phyloP scores from a whole-genome alignment of 2,329 filamentous ascomycete species.

The Orbilia brochopaga region DNA sequence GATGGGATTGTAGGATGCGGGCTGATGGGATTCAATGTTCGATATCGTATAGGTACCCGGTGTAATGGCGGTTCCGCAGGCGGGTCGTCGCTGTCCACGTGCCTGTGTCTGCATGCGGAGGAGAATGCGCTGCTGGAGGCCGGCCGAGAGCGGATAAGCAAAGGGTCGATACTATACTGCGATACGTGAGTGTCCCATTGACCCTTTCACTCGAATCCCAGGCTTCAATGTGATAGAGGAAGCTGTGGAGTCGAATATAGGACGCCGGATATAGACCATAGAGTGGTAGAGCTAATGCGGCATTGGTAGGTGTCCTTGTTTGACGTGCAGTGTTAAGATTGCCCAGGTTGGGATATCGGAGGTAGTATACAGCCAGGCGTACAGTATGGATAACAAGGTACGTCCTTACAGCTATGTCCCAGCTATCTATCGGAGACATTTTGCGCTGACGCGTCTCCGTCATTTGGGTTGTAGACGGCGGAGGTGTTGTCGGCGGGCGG shows the following conservation, averaged over 20 bases:
- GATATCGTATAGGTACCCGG: conserved; percentile 62
- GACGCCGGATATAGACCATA: too few species aligned
- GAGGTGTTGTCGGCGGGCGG: conserved; percentile 82
- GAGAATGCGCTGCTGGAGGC: conserved; percentile 96
- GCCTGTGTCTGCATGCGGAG: conserved; percentile 95
- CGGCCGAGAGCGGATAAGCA: conserved; percentile 83
- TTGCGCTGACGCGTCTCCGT: too few species aligned
- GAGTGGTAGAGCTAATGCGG: conserved; percentile 16
- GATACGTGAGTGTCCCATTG: conserved; percentile 67
- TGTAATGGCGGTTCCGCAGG: conserved; percentile 78
- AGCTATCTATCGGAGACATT: conserved; percentile 42
- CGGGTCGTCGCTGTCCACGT: conserved; percentile 80
- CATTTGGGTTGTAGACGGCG: conserved; percentile 65
- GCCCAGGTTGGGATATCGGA: conserved; percentile 94
- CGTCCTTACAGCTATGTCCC: conserved; percentile 44
- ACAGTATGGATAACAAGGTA: conserved; percentile 86
- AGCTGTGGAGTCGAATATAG: too few species aligned
- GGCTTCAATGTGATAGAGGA: too few species aligned
- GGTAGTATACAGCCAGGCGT: conserved; percentile 91
- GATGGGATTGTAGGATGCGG: too few species aligned
- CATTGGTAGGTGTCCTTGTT: conserved; percentile 77
- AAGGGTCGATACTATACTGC: conserved; percentile 84
- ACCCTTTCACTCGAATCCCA: too few species aligned
- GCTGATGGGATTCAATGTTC: conserved; percentile 26
- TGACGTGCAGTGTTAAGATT: conserved; percentile 99